Evolutionary conservation across 768 basidiomycete genomes (phyloP).

Genomic region (Hygrophoropsis aurantiaca): DNA sequence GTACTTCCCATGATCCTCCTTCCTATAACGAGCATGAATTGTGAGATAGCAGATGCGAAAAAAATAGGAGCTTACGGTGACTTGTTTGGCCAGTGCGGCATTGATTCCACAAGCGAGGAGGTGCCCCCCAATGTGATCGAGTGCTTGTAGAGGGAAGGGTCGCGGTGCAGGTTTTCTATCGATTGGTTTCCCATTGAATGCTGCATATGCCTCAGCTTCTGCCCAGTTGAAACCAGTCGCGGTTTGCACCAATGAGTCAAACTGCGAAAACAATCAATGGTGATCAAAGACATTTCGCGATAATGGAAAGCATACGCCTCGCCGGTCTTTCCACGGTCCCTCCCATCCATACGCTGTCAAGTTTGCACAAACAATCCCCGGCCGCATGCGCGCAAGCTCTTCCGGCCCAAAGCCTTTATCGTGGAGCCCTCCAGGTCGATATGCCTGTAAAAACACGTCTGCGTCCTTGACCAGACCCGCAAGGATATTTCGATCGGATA

Average conservation of each 20-base stretch:
- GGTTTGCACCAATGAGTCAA: conserved; percentile 65
- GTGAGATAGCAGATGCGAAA: neutral
- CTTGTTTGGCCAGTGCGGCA: conserved; percentile 51
- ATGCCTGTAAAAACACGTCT: conserved; percentile 63
- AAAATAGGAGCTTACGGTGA: conserved; percentile 37
- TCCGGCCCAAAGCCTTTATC: conserved; percentile 47
- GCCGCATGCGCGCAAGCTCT: conserved; percentile 36
- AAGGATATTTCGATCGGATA: conserved; percentile 33
- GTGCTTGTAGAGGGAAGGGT: conserved; percentile 55
- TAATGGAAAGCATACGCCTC: conserved; percentile 41
- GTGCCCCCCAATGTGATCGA: conserved; percentile 62
- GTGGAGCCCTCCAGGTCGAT: conserved; percentile 51
- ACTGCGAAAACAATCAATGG: conserved; percentile 38
- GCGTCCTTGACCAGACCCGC: conserved; percentile 36
- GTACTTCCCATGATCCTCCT: conserved; percentile 61
- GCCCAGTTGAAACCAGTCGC: conserved; percentile 60
- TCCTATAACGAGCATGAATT: conserved; percentile 35
- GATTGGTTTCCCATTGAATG: conserved; percentile 19
- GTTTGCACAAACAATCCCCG: conserved; percentile 55
- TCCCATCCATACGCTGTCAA: conserved; percentile 58
- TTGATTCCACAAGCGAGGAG: conserved; percentile 59
- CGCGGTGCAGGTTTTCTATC: conserved; percentile 14
- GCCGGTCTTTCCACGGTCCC: conserved; percentile 53
- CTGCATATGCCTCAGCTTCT: conserved; percentile 49
- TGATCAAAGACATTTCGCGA: neutral